Base-by-base conservation (phyloP, 2,329 filamentous ascomycete species). In the Phialemonium atrogriseum region DNA sequence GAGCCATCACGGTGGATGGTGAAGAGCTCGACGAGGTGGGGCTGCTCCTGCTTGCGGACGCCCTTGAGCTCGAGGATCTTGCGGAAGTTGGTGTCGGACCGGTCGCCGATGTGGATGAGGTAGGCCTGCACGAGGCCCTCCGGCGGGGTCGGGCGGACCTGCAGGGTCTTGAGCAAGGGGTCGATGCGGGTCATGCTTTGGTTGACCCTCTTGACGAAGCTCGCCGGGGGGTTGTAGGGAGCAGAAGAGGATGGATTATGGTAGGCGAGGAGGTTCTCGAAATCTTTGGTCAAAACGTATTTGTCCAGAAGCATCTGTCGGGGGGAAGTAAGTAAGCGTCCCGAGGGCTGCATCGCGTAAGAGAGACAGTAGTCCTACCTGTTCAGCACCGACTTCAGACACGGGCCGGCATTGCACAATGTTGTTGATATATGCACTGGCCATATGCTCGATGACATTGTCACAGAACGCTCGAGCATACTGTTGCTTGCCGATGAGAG, bases 21-120 rank as follows among this genome's bases (percentile, higher is more conserved):
- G 61, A 95, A 96, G 4, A 96, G 70, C 55, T 98, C 91, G 20
- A 94, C 62, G 3, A 96, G 76, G 40, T 85, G 77, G 3, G 72
- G 62, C 49, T 95, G 84, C 39, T 98, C 91, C 38, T 74, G 67
- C 51, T 87, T 89, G 40, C 81, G 75, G 37, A 98, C 81, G 27
- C 91, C 91, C 58, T 98, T 98, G 41, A 98, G 71, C 30, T 98
- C 91, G 27, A 98, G 76, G 37, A 98, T 83, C 61, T 95, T 96
- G 52, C 80, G 80, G 72, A 98, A 98, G 60, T 98, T 98, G 48
- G 77, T 74, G 53, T 96, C 91, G 41, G 83, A 94, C 34, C 84
- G 80, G 64, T 98, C 91, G 44, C 77, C 87, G 43, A 98, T 91
- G 60, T 96, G 91, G 56, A 96, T 94, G 20, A 98, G 77, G 55